A percentile compares a stretch with the other conserved stretches of the same genome.
These are phyloP conservation scores for Tubosaeta sp. DNA, from an alignment of 768 basidiomycete species.

Conservation along the genomic window DNA sequence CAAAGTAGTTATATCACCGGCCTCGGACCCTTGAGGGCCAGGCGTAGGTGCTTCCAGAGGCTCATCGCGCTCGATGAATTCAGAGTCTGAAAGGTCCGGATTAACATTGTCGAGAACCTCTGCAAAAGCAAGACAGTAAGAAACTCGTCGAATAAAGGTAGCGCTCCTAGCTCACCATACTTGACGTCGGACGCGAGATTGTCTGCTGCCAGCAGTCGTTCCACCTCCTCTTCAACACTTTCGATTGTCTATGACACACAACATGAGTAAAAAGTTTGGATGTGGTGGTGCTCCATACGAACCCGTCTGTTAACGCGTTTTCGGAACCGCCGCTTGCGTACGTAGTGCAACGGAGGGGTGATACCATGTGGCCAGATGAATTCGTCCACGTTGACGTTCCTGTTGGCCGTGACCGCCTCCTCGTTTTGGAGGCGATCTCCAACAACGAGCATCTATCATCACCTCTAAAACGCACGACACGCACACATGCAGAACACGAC, in stretches of 20 bases:
- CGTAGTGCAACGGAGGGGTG: conserved; percentile 88
- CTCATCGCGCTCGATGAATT: conserved; percentile 68
- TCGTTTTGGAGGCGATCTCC: conserved; percentile 72
- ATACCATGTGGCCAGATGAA: conserved; percentile 98
- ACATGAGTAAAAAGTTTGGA: conserved; percentile 3
- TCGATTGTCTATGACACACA: conserved; percentile 69
- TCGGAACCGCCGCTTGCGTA: conserved; percentile 87
- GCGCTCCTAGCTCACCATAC: conserved; percentile 54
- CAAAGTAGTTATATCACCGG: conserved; percentile 58
- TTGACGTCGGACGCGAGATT: conserved; percentile 68
- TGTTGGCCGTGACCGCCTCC: conserved; percentile 55
- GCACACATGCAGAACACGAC: conserved; percentile 5
- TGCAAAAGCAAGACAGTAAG: conserved; percentile 26
- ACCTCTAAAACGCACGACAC: conserved; percentile 8
- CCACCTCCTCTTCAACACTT: conserved; percentile 91
- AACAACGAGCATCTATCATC: conserved; percentile 84
- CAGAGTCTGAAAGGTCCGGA: conserved; percentile 85
- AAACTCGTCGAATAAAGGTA: not conserved
- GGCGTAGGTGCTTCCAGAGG: conserved; percentile 66
- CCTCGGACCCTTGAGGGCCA: conserved; percentile 61
- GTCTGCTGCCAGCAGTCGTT: conserved; percentile 79
- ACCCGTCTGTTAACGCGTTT: conserved; percentile 84
- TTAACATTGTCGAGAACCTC: conserved; percentile 88
- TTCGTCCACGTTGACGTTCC: conserved; percentile 85
- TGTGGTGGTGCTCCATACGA: conserved; percentile 17